Evolutionary conservation across 257 asterid genomes (phyloP).

Genomic region (Ehretia macrophylla): DNA sequence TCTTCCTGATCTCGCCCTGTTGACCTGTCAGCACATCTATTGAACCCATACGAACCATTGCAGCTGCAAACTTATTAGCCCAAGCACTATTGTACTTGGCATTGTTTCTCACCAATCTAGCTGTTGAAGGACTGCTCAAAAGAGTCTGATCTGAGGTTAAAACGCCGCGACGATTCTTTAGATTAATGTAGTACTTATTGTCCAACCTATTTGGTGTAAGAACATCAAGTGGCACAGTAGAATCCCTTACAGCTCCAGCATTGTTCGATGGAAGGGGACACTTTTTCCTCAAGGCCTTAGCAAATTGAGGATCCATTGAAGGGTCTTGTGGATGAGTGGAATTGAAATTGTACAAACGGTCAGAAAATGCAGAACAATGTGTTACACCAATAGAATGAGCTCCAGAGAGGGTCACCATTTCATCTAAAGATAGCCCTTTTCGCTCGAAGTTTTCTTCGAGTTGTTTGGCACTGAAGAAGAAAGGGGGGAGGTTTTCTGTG

Average conservation of each 20-base stretch:
- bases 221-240: constrained; percentile 21
- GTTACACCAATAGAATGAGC: constrained; percentile 45
- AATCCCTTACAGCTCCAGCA: not conserved
- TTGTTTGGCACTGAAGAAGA: constrained; percentile 13
- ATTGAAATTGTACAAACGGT: constrained; percentile 23
- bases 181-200: constrained; percentile 25
- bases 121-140: constrained; percentile 11
- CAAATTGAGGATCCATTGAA: constrained; percentile 18
- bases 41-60: constrained; percentile 36
- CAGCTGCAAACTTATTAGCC: constrained; percentile 28
- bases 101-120: constrained; percentile 19
- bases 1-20: constrained; percentile 35
- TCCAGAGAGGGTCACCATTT: constrained; percentile 46
- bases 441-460: constrained; percentile 20
- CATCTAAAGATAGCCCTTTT: constrained; percentile 34
- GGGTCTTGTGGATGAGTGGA: constrained; percentile 25
- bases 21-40: constrained; percentile 30
- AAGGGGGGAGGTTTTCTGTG: constrained; percentile 20
- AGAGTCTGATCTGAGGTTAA: constrained; percentile 37
- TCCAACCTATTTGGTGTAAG: constrained; percentile 37
- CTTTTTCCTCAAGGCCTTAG: constrained; percentile 7
- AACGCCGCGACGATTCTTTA: constrained; percentile 21
- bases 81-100: constrained; percentile 18
- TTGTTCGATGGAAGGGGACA: constrained; percentile 5
- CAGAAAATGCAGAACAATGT: constrained; percentile 23